Evolutionary conservation across 768 basidiomycete species (phyloP), one percentile per base, ranked within the genome.

Genomic region (Mycena capillaripes): DNA sequence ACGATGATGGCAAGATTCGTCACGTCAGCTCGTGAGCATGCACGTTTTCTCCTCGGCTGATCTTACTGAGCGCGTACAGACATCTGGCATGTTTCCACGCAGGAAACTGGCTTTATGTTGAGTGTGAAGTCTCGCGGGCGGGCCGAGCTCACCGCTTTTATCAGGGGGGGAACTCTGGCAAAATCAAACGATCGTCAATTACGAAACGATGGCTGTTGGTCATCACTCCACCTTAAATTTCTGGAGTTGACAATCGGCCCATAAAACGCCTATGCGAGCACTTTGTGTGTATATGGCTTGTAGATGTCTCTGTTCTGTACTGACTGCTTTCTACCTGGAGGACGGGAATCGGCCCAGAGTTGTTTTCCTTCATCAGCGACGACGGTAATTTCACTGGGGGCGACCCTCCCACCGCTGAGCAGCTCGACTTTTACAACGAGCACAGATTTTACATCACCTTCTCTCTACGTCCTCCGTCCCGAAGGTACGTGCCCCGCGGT

Each of bases 301-400:
- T 19, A 32, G 36, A 6, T 36, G 12, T 14, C 21, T 7, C 25
- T 32, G 25, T 6, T 19, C 50, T 44, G 19, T 58, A 17, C 38
- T 42, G 27, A 55, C 50, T 48, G 5, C 9, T 6, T 36, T 42
- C 11, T 61, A 17, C 44, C 1, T 48, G 25, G 34, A 93, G 93
- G 2, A 93, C 93, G 29, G 92, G 92, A 7, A 94, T 95, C 36
- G 94, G 94, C 44, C 93, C 93, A 3, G 94, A 95, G 79, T 77
- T 62, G 0, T 95, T 94, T 67, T 90, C 89, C 1, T 93, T 83
- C 80, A 86, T 88, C 27, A 89, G 92, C 25, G 78, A 82, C 19
- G 91, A 93, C 72, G 92, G 92, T 3, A 85, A 83, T 78, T 92
- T 85, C 79, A 93, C 93, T 0, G 91, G 90, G 21, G 84, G 80